A percentile compares a stretch with the other conserved stretches of the same genome.
Conservation (phyloP, 768 basidiomycete genomes). For the Daedaleopsis sinensis region DNA sequence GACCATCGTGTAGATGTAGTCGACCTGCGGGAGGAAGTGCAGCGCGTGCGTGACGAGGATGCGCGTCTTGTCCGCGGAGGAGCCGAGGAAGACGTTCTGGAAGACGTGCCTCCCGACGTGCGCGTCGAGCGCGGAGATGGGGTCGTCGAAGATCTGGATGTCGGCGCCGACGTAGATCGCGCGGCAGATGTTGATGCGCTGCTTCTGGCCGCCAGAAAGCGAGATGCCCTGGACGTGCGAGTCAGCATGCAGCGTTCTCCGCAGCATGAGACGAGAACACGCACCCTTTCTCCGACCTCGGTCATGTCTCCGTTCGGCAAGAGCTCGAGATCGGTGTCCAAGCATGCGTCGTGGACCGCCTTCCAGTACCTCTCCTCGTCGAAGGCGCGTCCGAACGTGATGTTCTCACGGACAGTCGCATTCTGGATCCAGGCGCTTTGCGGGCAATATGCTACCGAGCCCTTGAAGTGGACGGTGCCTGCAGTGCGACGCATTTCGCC, state of each 20-base stretch:
- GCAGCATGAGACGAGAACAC: conserved; percentile 9
- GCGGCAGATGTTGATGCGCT: conserved; percentile 84
- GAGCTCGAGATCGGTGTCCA: conserved; percentile 52
- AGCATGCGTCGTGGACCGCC: conserved; percentile 73
- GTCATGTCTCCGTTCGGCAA: conserved; percentile 54
- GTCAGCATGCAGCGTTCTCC: not conserved
- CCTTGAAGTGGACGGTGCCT: conserved; percentile 72
- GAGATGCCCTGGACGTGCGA: conserved; percentile 65
- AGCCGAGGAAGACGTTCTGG: conserved; percentile 76
- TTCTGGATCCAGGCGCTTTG: conserved; percentile 96
- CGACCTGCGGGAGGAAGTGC: conserved; percentile 86
- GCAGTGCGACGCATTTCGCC: conserved; percentile 80
- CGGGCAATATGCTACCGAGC: conserved; percentile 78
- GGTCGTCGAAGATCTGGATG: conserved; percentile 89
- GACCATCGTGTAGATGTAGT: conserved; percentile 80
- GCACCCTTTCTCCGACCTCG: conserved; percentile 70
- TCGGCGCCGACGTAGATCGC: conserved; percentile 86
- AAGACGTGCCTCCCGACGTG: conserved; percentile 90
- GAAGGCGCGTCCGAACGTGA: conserved; percentile 84
- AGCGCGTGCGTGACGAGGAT: conserved; percentile 91
- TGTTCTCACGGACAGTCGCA: conserved; percentile 86
- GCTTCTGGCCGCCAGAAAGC: conserved; percentile 80
- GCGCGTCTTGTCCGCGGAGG: conserved; percentile 69
- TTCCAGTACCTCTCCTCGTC: conserved; percentile 84
- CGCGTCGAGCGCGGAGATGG: conserved; percentile 88